Evolutionary conservation across 495 filamentous ascomycete genomes (phyloP).

Genomic region (Hypoxylon lenormandii): DNA sequence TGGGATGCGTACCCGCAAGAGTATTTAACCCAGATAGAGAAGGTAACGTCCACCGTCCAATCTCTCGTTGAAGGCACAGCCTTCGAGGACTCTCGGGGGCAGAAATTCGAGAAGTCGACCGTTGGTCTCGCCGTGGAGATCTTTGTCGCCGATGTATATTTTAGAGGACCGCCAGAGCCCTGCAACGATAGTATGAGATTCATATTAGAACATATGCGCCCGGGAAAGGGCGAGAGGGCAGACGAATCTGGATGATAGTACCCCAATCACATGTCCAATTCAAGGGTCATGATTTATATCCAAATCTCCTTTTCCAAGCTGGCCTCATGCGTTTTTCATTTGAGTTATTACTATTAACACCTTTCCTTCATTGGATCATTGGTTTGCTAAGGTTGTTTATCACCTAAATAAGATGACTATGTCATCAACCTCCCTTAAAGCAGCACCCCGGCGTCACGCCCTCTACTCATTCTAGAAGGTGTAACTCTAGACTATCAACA

Average conservation of each 20-base stretch:
- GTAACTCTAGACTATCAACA: background rate
- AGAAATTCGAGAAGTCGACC: slow-evolving; percentile 26
- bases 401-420: background rate
- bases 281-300: background rate
- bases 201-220: slow-evolving; percentile 28
- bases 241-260: background rate
- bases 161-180: slow-evolving; percentile 26
- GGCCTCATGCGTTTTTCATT: background rate
- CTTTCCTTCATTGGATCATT: background rate
- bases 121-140: slow-evolving; percentile 37
- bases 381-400: background rate
- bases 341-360: background rate
- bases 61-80: slow-evolving; percentile 19
- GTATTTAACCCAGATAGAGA: slow-evolving; percentile 37
- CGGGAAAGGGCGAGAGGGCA: slow-evolving; percentile 15
- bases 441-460: no score
- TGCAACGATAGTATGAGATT: slow-evolving; percentile 38
- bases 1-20: slow-evolving; percentile 48
- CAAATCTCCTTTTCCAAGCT: background rate
- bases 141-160: slow-evolving; percentile 42
- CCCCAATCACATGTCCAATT: background rate
- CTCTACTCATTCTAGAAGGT: no score
- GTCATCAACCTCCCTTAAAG: no score
- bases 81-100: slow-evolving; percentile 30
- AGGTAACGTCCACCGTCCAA: slow-evolving; percentile 32